Evolutionary conservation across 2,329 filamentous ascomycete species (phyloP).

Genomic region (Lasiodiplodia hormozganensis): DNA sequence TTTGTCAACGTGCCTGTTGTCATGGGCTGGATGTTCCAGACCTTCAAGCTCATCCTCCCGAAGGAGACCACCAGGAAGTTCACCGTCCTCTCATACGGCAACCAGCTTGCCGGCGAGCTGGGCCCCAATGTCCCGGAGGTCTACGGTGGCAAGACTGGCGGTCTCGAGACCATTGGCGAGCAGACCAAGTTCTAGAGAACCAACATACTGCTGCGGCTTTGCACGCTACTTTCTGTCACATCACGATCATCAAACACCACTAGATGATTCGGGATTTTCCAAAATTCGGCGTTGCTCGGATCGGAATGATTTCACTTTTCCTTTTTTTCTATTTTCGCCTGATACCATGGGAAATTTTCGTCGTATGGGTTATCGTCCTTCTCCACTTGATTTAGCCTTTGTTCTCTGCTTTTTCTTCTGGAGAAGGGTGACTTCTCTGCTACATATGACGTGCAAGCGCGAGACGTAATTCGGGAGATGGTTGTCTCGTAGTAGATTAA

Average conservation of each 20-base stretch:
- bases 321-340: conserved; percentile 1
- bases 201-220: not conserved
- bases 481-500: not conserved
- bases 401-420: not conserved
- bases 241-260: not conserved
- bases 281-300: not conserved
- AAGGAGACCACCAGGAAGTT: conserved; percentile 59
- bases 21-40: conserved; percentile 77
- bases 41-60: conserved; percentile 54
- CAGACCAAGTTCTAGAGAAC: conserved; percentile 14
- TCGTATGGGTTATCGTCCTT: not conserved
- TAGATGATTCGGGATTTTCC: not conserved
- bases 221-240: not conserved
- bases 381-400: not conserved
- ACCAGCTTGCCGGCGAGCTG: conserved; percentile 70
- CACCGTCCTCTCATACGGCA: conserved; percentile 63
- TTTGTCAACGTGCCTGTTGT: conserved; percentile 92
- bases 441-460: not conserved
- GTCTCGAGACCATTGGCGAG: conserved; percentile 53
- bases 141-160: conserved; percentile 77
- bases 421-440: not conserved
- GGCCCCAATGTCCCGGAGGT: conserved; percentile 71
- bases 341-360: conserved; percentile 16
- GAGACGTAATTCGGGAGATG: not conserved
- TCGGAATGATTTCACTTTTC: not conserved